Conservation (phyloP, 257 asterid species). For the Galeopsis tetrahit region DNA sequence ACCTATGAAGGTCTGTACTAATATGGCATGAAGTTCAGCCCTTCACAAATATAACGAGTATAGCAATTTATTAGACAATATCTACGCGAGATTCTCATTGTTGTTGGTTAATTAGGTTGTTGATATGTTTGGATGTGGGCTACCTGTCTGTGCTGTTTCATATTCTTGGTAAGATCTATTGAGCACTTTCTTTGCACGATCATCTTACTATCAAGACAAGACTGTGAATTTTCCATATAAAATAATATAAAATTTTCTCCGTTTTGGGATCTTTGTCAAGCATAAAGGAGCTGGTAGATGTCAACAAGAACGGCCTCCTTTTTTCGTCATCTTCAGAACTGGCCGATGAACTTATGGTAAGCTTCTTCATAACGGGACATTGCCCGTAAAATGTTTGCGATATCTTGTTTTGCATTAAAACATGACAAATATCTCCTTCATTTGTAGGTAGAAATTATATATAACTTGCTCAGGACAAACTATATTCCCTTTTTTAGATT, state of each 20-base stretch:
- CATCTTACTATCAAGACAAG: background rate
- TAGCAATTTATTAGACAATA: constrained; percentile 6
- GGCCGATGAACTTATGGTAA: constrained; percentile 91
- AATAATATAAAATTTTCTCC: constrained; percentile 19
- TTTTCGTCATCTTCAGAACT: constrained; percentile 92
- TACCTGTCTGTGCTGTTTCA: constrained; percentile 96
- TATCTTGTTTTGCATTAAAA: no score
- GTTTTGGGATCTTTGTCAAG: constrained; percentile 48
- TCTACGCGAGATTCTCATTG: constrained; percentile 20
- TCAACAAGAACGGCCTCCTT: constrained; percentile 83
- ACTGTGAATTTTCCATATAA: constrained; percentile 3
- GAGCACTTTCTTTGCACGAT: constrained; percentile 18
- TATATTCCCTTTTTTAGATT: no score
- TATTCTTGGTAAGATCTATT: constrained; percentile 80
- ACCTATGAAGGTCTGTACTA: constrained; percentile 83
- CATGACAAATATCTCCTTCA: background rate
- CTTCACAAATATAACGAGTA: background rate
- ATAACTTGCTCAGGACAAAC: background rate
- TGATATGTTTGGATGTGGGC: constrained; percentile 98
- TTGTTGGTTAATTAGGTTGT: constrained; percentile 67
- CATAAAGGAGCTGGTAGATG: constrained; percentile 87
- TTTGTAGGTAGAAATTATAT: background rate
- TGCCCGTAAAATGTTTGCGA: no score
- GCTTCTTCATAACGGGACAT: constrained; percentile 30
- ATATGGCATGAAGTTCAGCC: constrained; percentile 25